phyloP scores from a whole-genome alignment of 1,139 yeast genomes.

The Scheffersomyces illinoinensis region DNA sequence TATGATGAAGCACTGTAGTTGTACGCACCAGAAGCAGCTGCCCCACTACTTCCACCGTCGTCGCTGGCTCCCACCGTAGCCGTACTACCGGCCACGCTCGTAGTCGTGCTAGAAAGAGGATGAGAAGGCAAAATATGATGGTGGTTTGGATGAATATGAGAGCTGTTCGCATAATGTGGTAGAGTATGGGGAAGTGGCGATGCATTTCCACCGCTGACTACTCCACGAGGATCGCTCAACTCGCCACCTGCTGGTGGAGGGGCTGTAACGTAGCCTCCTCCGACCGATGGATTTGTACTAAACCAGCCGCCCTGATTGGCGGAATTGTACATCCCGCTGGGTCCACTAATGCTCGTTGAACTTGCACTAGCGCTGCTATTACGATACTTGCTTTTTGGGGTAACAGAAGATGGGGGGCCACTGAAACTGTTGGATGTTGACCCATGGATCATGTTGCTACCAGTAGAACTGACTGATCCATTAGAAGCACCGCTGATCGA shows the following conservation, averaged over 20 bases:
- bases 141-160: conserved; percentile 1
- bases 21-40: neutral
- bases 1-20: neutral
- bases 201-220: neutral
- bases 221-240: neutral
- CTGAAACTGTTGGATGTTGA: conserved; percentile 8
- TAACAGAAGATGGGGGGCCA: conserved; percentile 2
- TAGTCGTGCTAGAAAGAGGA: conserved; percentile 4
- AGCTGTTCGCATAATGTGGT: conserved; percentile 3
- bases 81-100: conserved; percentile 3
- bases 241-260: conserved; percentile 1
- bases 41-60: conserved; percentile 2
- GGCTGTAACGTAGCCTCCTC: conserved; percentile 4
- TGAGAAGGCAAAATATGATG: conserved; percentile 6
- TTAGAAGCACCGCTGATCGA: conserved; percentile 8
- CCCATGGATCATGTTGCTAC: conserved; percentile 4
- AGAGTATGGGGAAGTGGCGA: conserved; percentile 4
- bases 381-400: conserved; percentile 5
- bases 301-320: conserved; percentile 6
- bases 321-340: conserved; percentile 1
- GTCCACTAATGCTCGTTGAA: conserved; percentile 2
- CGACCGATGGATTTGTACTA: conserved; percentile 5
- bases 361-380: conserved; percentile 7
- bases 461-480: conserved; percentile 9
- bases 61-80: conserved; percentile 1